Percentiles rank a stretch among this genome's conserved stretches.
Conservation (phyloP, 2,329 filamentous ascomycete species). For the Aspergillus sp. region DNA sequence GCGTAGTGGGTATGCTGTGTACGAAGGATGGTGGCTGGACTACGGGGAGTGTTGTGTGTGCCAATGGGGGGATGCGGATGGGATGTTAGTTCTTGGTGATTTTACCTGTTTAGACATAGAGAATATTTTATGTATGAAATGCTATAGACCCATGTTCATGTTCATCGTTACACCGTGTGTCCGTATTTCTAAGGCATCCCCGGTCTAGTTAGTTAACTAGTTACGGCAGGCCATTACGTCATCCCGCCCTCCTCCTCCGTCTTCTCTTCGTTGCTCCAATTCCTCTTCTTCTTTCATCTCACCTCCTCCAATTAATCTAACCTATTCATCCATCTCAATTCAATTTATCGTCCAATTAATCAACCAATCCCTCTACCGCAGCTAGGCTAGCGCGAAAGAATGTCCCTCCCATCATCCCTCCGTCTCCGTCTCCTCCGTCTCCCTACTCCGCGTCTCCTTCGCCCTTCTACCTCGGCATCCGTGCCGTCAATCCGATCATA, state of each 20-base stretch:
- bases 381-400: background rate
- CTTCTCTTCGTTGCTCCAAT: background rate
- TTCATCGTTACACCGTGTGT: background rate
- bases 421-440: background rate
- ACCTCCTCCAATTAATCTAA: background rate
- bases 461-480: background rate
- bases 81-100: constrained; percentile 9
- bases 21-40: constrained; percentile 71
- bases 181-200: too few relatives aligned
- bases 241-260: background rate
- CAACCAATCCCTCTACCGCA: background rate
- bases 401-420: background rate
- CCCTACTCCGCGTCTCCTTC: background rate
- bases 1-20: constrained; percentile 74
- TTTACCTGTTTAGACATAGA: background rate
- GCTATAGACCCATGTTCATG: too few relatives aligned
- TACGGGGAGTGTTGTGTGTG: constrained; percentile 76
- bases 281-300: background rate
- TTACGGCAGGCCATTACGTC: background rate
- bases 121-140: too few relatives aligned
- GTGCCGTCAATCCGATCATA: background rate
- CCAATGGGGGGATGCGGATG: constrained; percentile 74
- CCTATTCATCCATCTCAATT: background rate
- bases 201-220: too few relatives aligned
- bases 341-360: background rate